A percentile compares a stretch with the other conserved stretches of the same genome.
Conservation (phyloP, 2,329 filamentous ascomycete genomes). For the Meredithiella fracta region DNA sequence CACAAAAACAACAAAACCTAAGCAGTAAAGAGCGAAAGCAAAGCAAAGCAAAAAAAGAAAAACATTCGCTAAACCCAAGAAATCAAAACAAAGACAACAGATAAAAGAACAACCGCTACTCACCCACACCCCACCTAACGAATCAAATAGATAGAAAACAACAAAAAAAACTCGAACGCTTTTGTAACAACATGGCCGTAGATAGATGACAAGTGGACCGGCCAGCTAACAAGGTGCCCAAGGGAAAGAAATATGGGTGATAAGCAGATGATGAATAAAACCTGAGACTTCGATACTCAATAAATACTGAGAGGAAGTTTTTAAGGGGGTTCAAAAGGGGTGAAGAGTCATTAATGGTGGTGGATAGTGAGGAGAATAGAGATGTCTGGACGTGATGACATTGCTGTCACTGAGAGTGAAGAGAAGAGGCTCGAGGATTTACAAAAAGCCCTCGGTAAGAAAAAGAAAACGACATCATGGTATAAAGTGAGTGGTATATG, state of each 20-base stretch:
- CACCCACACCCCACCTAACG: background rate
- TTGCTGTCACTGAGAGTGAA: no score
- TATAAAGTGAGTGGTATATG: background rate
- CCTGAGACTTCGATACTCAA: background rate
- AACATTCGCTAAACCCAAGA: no score
- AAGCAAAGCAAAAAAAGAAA: constrained; percentile 16
- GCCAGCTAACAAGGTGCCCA: constrained; percentile 2
- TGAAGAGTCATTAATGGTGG: no score
- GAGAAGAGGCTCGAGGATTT: no score
- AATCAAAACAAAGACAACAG: constrained; percentile 13
- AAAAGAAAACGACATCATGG: background rate
- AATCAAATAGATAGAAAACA: constrained; percentile 21
- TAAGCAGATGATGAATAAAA: constrained; percentile 11
- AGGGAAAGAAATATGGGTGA: constrained; percentile 13
- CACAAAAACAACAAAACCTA: constrained; percentile 15
- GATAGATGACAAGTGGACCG: constrained; percentile 18
- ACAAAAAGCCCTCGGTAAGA: no score
- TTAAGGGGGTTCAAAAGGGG: constrained; percentile 12
- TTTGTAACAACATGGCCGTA: constrained; percentile 5
- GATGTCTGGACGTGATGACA: no score
- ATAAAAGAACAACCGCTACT: background rate
- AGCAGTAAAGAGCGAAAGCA: constrained; percentile 19
- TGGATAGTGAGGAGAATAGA: no score
- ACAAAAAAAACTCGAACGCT: constrained; percentile 18
- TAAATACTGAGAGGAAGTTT: background rate